phyloP scores from a whole-genome alignment of 2,329 filamentous ascomycete species.

The Paramyrothecium roridum region DNA sequence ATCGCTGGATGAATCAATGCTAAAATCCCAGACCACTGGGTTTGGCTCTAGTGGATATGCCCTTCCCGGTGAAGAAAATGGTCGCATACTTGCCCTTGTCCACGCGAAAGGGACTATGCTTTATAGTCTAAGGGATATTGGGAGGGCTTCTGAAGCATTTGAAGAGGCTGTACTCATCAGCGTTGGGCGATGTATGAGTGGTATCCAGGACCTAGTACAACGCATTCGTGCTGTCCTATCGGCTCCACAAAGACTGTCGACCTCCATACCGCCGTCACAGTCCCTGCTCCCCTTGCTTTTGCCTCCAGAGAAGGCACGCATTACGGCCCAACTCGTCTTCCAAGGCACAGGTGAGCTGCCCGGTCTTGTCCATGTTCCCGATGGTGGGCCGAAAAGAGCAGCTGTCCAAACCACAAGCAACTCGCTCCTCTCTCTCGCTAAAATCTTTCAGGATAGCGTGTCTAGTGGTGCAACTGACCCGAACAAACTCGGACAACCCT shows the following conservation, averaged over 20 bases:
- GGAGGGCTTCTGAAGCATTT: slow-evolving; percentile 79
- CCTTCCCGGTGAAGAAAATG: slow-evolving; percentile 83
- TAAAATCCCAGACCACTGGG: slow-evolving; percentile 10
- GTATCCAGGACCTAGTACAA: slow-evolving; percentile 75
- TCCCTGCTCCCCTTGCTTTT: slow-evolving; percentile 63
- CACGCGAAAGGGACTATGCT: slow-evolving; percentile 99
- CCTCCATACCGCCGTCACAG: slow-evolving; percentile 8
- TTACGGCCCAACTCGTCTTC: slow-evolving; percentile 82
- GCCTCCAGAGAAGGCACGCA: slow-evolving; percentile 76
- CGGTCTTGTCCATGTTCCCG: slow-evolving; percentile 66
- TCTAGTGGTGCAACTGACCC: slow-evolving; percentile 63
- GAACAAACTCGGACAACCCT: slow-evolving; percentile 56
- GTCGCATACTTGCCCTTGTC: slow-evolving; percentile 85
- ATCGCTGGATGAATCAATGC: slow-evolving; percentile 12
- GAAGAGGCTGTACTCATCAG: slow-evolving; percentile 93
- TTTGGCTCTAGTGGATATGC: slow-evolving; percentile 63
- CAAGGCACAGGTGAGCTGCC: slow-evolving; percentile 71
- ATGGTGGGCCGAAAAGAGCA: slow-evolving; percentile 70
- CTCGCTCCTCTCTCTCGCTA: slow-evolving; percentile 87
- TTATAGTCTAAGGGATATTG: slow-evolving; percentile 82
- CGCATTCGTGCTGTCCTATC: slow-evolving; percentile 71
- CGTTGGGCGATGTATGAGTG: slow-evolving; percentile 65
- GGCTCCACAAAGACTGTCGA: slow-evolving; percentile 11
- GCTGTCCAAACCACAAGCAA: slow-evolving; percentile 94
- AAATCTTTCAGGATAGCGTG: slow-evolving; percentile 97